phyloP scores from a whole-genome alignment of 305 asterid species.

The Plantago coronopus region DNA sequence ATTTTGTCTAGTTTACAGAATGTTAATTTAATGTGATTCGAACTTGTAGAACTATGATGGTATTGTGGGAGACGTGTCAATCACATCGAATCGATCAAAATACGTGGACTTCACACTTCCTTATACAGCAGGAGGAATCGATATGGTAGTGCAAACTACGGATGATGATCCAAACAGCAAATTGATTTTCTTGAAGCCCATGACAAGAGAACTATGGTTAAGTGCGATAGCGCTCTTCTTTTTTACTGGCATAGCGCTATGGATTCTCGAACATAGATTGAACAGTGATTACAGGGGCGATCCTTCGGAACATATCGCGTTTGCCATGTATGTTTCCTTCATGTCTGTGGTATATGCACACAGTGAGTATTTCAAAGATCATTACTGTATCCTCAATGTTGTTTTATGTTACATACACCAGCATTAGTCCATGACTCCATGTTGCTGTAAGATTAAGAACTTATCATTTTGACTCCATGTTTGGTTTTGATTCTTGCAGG shows the following conservation, averaged over 20 bases:
- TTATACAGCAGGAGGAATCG: constrained; percentile 31
- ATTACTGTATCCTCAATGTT: not conserved
- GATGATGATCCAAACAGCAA: constrained; percentile 23
- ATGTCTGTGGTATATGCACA: constrained; percentile 35
- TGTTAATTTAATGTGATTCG: not conserved
- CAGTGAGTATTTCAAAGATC: constrained; percentile 13
- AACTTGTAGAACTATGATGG: constrained; percentile 32
- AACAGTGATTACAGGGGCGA: constrained; percentile 28
- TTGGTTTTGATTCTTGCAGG: constrained; percentile 9
- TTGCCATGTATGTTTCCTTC: constrained; percentile 29
- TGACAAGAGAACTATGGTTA: constrained; percentile 31
- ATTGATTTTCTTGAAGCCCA: constrained; percentile 32
- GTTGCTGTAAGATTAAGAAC: too few relatives aligned
- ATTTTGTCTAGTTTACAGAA: not conserved
- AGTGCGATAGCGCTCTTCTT: constrained; percentile 28
- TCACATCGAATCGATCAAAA: constrained; percentile 29
- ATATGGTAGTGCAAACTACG: constrained; percentile 21
- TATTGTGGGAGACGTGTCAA: constrained; percentile 29
- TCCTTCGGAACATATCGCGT: constrained; percentile 29
- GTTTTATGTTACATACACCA: not conserved
- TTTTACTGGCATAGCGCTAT: constrained; percentile 28
- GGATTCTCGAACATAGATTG: constrained; percentile 35
- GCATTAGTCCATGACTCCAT: too few relatives aligned
- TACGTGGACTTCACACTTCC: constrained; percentile 36
- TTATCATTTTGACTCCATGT: too few relatives aligned